phyloP scores from a whole-genome alignment of 345 rosid species.

The Salix brachista region DNA sequence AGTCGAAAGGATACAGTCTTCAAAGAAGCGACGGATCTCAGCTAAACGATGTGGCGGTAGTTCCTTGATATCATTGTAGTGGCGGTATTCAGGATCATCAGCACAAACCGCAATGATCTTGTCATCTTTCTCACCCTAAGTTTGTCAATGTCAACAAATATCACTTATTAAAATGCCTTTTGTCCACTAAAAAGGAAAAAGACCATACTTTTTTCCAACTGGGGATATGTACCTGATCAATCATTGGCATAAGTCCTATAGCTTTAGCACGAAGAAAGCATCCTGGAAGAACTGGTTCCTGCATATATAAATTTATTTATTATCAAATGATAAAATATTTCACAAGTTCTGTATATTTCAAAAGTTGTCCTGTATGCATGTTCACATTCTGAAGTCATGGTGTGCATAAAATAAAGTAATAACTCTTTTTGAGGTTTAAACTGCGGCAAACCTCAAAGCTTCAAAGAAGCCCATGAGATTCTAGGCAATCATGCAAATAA shows the following conservation, averaged over 20 bases:
- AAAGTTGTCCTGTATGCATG: not conserved
- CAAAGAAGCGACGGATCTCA: constrained; percentile 37
- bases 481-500: not conserved
- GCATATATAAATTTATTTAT: not conserved
- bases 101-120: constrained; percentile 38
- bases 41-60: constrained; percentile 35
- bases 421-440: too few relatives aligned
- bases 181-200: not conserved
- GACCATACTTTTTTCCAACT: not conserved
- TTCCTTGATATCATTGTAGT: constrained; percentile 30
- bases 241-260: constrained; percentile 35
- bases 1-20: constrained; percentile 29
- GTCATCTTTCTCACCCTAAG: constrained; percentile 33
- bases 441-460: not conserved
- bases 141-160: not conserved
- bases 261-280: constrained; percentile 38
- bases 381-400: not conserved
- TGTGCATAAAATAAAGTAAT: not conserved
- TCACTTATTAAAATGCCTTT: not conserved
- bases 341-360: not conserved
- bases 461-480: not conserved
- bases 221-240: constrained; percentile 25
- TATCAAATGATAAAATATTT: not conserved
- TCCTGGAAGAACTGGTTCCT: constrained; percentile 38
- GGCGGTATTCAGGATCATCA: constrained; percentile 35